Evolutionary conservation across 495 filamentous ascomycete genomes (phyloP).

Genomic region (Xylaria flabelliformis): DNA sequence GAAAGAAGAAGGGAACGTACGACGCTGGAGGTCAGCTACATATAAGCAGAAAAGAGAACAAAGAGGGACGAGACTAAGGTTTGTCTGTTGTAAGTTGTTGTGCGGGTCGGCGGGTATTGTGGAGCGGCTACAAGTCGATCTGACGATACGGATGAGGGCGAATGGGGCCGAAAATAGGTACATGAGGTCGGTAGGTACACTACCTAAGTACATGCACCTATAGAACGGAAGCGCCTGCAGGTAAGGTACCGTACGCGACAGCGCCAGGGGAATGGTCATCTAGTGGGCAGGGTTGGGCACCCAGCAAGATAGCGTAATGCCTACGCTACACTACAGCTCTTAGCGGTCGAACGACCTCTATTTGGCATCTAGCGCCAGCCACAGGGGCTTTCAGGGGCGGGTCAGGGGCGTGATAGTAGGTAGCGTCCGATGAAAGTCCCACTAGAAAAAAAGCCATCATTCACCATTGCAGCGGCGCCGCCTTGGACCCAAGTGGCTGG

Average conservation of each 20-base stretch:
- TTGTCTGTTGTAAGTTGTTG: neutral
- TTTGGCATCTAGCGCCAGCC: slow-evolving; percentile 10
- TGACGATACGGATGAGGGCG: slow-evolving; percentile 23
- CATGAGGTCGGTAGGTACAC: neutral
- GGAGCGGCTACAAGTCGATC: slow-evolving; percentile 14
- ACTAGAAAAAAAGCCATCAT: neutral
- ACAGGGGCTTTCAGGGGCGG: neutral
- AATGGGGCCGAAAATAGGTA: slow-evolving; percentile 26
- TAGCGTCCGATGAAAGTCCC: slow-evolving; percentile 12
- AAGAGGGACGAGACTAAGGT: slow-evolving; percentile 17
- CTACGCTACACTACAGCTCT: neutral
- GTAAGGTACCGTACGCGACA: slow-evolving; percentile 6
- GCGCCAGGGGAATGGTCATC: neutral
- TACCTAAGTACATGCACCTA: neutral
- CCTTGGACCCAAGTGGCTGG: slow-evolving; percentile 13
- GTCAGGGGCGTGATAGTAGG: slow-evolving; percentile 1
- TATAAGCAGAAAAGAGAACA: slow-evolving; percentile 36
- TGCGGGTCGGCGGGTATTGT: slow-evolving; percentile 1
- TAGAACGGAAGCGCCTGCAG: slow-evolving; percentile 11
- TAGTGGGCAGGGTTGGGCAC: neutral
- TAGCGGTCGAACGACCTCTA: neutral
- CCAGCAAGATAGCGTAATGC: neutral
- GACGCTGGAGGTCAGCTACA: slow-evolving; percentile 28
- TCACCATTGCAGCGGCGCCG: neutral
- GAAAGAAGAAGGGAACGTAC: slow-evolving; percentile 34